Conservation (phyloP, 2,329 filamentous ascomycete species). For the Pseudogymnoascus sp. region DNA sequence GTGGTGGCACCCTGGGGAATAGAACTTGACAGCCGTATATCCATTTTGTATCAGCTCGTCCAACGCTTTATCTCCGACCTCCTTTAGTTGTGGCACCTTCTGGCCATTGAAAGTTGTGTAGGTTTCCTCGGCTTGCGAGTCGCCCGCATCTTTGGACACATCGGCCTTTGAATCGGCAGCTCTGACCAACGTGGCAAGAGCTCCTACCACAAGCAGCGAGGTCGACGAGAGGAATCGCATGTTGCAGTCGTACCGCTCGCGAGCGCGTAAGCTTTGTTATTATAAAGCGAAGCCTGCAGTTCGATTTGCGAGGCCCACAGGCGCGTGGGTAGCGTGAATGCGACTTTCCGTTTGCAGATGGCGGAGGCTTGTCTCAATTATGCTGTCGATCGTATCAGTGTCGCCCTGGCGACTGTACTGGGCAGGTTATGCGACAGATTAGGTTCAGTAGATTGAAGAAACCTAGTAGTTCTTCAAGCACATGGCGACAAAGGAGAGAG, state of each 20-base stretch:
- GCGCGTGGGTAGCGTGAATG: slow-evolving; percentile 7
- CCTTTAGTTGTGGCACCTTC: slow-evolving; percentile 39
- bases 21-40: slow-evolving; percentile 47
- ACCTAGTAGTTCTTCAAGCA: not conserved
- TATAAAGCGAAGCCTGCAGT: not conserved
- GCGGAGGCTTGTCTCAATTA: not conserved
- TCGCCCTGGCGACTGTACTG: not conserved
- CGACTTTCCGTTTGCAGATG: not conserved
- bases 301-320: slow-evolving; percentile 1
- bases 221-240: slow-evolving; percentile 11
- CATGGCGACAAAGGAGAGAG: not conserved
- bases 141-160: slow-evolving; percentile 9
- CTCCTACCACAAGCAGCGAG: slow-evolving; percentile 6
- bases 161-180: slow-evolving; percentile 2
- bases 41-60: slow-evolving; percentile 40
- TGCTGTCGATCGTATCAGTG: not conserved
- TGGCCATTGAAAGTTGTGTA: slow-evolving; percentile 38
- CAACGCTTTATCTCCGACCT: slow-evolving; percentile 33
- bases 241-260: slow-evolving; percentile 1
- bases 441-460: not conserved
- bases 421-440: not conserved
- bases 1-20: slow-evolving; percentile 37
- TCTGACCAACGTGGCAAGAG: slow-evolving; percentile 3
- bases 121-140: not conserved
- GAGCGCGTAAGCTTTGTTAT: not conserved